A percentile compares a stretch with the other conserved stretches of the same genome.
Conservation (phyloP, 2,329 filamentous ascomycete species). For the Nothopassalora personata region DNA sequence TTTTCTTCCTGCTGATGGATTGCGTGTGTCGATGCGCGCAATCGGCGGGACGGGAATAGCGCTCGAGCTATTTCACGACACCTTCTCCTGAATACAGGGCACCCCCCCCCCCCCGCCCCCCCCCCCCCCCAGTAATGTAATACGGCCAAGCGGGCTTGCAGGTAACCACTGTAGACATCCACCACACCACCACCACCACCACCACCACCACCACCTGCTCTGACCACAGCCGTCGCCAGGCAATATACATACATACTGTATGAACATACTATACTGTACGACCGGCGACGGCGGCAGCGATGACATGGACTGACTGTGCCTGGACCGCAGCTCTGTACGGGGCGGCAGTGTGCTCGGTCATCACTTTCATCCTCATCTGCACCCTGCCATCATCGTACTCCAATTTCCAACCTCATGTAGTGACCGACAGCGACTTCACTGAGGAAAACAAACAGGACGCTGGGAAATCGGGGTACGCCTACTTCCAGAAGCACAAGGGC, state of each 20-base stretch:
- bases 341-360: constrained; percentile 41
- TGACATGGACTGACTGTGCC: constrained; percentile 23
- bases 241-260: background rate
- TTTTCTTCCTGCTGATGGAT: background rate
- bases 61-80: background rate
- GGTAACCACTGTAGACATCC: background rate
- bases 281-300: constrained; percentile 11
- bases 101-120: background rate
- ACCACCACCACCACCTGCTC: background rate
- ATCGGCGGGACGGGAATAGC: background rate
- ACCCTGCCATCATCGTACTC: constrained; percentile 51
- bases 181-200: background rate
- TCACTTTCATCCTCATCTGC: constrained; percentile 47
- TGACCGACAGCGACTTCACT: constrained; percentile 26
- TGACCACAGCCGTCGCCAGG: background rate
- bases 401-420: constrained; percentile 30
- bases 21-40: background rate
- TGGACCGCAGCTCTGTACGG: constrained; percentile 38
- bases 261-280: too few species aligned
- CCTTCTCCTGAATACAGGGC: background rate
- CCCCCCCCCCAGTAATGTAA: too few species aligned
- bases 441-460: constrained; percentile 22
- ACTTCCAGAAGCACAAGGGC: constrained; percentile 24
- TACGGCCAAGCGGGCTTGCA: too few species aligned
- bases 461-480: constrained; percentile 29